Conservation (phyloP, 2,329 filamentous ascomycete genomes). For the Hypoxylon sp. region DNA sequence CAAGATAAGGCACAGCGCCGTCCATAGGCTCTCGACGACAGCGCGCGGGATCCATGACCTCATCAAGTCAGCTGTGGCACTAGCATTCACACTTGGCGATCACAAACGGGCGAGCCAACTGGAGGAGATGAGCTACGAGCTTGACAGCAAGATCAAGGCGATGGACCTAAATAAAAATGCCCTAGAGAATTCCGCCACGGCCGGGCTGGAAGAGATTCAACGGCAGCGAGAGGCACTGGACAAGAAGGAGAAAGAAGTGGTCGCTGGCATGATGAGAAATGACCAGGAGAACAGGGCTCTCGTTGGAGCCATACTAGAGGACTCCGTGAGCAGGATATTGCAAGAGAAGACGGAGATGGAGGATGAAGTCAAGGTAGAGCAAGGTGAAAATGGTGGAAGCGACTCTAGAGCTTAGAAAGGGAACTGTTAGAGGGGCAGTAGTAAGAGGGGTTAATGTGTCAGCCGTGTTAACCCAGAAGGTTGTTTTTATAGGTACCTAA, state of each 20-base stretch:
- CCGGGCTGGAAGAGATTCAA: slow-evolving; percentile 51
- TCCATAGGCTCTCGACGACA: slow-evolving; percentile 50
- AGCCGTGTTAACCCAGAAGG: too few relatives aligned
- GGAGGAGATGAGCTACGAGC: slow-evolving; percentile 47
- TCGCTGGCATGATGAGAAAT: slow-evolving; percentile 47
- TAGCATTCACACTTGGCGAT: slow-evolving; percentile 51
- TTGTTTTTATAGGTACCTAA: too few relatives aligned
- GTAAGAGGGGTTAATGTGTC: too few relatives aligned
- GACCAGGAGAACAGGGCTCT: slow-evolving; percentile 50
- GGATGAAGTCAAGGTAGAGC: slow-evolving; percentile 10
- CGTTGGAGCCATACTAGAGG: slow-evolving; percentile 50
- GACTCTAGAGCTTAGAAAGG: too few relatives aligned
- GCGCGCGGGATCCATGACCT: slow-evolving; percentile 48
- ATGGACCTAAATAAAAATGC: slow-evolving; percentile 54
- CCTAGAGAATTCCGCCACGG: slow-evolving; percentile 47
- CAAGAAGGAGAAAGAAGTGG: slow-evolving; percentile 50
- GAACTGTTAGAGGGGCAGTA: background rate
- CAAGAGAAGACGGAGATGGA: slow-evolving; percentile 24
- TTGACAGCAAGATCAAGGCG: slow-evolving; percentile 49
- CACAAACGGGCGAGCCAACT: slow-evolving; percentile 46
- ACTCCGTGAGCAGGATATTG: slow-evolving; percentile 42
- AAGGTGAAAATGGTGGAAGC: slow-evolving; percentile 13
- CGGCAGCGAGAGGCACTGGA: slow-evolving; percentile 54
- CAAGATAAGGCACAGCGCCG: slow-evolving; percentile 51
- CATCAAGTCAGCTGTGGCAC: slow-evolving; percentile 46